phyloP scores from a whole-genome alignment of 169 alveolate species.

The Plasmodium adleri region DNA sequence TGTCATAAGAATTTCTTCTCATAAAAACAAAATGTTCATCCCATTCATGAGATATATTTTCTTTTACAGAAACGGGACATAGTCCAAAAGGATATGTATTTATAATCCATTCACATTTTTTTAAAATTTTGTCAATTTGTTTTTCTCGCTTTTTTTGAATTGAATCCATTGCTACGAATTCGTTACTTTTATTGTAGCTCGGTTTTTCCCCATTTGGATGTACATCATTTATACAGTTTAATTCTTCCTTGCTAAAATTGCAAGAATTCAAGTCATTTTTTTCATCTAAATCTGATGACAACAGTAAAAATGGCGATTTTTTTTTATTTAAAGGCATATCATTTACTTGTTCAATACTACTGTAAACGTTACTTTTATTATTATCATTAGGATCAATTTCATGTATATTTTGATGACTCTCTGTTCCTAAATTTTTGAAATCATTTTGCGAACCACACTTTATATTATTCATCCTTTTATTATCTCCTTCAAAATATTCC shows the following conservation, averaged over 20 bases:
- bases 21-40: conserved; percentile 78
- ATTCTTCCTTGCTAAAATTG: conserved; percentile 34
- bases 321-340: not conserved
- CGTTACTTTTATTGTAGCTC: conserved; percentile 20
- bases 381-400: not conserved
- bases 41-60: conserved; percentile 63
- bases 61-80: conserved; percentile 38
- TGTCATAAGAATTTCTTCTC: conserved; percentile 73
- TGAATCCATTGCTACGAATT: conserved; percentile 33
- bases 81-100: conserved; percentile 71
- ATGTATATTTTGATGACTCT: not conserved
- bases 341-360: not conserved
- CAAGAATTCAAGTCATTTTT: conserved; percentile 20
- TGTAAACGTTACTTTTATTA: not conserved
- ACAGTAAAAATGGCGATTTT: too few relatives aligned
- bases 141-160: conserved; percentile 64
- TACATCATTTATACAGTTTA: conserved; percentile 21
- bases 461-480: not conserved
- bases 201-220: conserved; percentile 33
- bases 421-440: not conserved
- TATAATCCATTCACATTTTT: conserved; percentile 76
- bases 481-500: conserved; percentile 33
- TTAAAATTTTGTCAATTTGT: conserved; percentile 65
- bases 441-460: not conserved
- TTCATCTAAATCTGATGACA: not conserved